These are phyloP conservation scores for Suillus subaureus DNA, from an alignment of 768 basidiomycete genomes.

Conservation along the genomic window DNA sequence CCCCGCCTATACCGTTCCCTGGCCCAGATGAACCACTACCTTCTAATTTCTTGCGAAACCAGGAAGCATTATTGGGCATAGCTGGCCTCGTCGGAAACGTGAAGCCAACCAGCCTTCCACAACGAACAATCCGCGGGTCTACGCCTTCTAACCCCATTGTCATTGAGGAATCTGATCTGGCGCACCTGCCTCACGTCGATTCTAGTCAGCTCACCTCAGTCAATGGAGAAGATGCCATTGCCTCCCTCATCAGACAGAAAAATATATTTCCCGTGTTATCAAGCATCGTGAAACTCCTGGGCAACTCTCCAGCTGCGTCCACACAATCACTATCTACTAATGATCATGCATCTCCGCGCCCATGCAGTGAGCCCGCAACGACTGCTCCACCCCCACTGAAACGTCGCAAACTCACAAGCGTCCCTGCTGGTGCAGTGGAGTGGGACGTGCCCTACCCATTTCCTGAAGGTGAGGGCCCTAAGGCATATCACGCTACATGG, in stretches of 20 bases:
- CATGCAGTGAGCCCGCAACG: not conserved
- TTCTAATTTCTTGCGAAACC: constrained; percentile 71
- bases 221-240: constrained; percentile 59
- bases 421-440: constrained; percentile 79
- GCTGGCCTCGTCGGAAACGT: constrained; percentile 73
- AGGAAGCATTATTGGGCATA: constrained; percentile 68
- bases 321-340: constrained; percentile 11
- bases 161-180: constrained; percentile 56
- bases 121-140: constrained; percentile 48
- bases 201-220: constrained; percentile 48
- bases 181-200: constrained; percentile 36
- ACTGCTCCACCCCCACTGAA: constrained; percentile 40
- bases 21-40: constrained; percentile 63
- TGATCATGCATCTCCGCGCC: not conserved
- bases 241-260: constrained; percentile 59
- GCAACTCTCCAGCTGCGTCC: constrained; percentile 33
- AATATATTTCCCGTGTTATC: constrained; percentile 69
- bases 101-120: constrained; percentile 54
- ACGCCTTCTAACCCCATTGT: constrained; percentile 69
- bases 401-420: constrained; percentile 62
- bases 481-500: constrained; percentile 66
- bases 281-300: constrained; percentile 58
- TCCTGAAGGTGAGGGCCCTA: constrained; percentile 66
- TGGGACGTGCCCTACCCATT: constrained; percentile 89
- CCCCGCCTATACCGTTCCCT: constrained; percentile 63